phyloP scores from a whole-genome alignment of 768 basidiomycete genomes.

The Melanogaster broomeanus region DNA sequence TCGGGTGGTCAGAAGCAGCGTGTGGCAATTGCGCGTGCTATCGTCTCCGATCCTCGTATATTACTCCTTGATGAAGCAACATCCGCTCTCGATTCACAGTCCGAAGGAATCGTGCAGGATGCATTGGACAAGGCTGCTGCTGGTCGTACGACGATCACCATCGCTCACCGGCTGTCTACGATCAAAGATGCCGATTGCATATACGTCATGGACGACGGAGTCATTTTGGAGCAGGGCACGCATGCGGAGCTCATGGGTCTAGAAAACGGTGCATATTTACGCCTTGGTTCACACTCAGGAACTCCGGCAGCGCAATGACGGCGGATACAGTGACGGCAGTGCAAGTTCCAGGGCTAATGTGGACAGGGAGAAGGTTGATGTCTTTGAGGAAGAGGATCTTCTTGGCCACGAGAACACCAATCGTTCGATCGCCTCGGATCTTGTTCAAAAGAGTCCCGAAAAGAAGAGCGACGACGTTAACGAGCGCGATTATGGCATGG shows the following conservation, averaged over 20 bases:
- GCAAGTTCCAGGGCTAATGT: constrained; percentile 29
- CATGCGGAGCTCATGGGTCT: constrained; percentile 66
- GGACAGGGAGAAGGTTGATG: constrained; percentile 58
- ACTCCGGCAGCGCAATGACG: too few species aligned
- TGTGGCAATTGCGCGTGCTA: constrained; percentile 86
- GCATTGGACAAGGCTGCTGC: constrained; percentile 83
- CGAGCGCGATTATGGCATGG: constrained; percentile 44
- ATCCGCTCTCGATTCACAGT: constrained; percentile 86
- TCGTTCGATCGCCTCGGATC: constrained; percentile 69
- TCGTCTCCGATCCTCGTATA: constrained; percentile 85
- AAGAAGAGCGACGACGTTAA: constrained; percentile 29
- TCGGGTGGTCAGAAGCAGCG: constrained; percentile 89
- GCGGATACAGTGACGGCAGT: constrained; percentile 16
- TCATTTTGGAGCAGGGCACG: constrained; percentile 78
- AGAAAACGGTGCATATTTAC: constrained; percentile 66
- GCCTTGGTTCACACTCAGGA: constrained; percentile 79
- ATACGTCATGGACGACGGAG: constrained; percentile 88
- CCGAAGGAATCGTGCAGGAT: constrained; percentile 87
- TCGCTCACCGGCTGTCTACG: constrained; percentile 79
- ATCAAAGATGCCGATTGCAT: constrained; percentile 85
- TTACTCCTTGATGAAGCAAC: constrained; percentile 90
- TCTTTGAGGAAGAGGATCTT: constrained; percentile 61
- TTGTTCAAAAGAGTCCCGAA: constrained; percentile 52
- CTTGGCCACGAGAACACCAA: constrained; percentile 42
- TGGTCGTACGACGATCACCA: constrained; percentile 80